phyloP scores from a whole-genome alignment of 306 rosid species.

The Mimosa bimucronata region DNA sequence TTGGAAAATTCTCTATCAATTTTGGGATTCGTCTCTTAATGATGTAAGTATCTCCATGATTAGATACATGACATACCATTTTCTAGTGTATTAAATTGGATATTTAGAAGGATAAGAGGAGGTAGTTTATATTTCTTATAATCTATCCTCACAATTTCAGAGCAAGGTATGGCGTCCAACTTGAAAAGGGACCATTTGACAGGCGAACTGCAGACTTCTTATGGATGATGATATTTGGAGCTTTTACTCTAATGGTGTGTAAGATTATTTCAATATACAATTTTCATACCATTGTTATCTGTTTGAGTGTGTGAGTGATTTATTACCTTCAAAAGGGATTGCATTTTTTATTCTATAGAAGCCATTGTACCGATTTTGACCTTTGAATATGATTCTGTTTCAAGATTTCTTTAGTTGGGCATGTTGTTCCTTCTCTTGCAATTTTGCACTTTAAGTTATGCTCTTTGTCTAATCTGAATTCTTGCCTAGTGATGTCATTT shows the following conservation, averaged over 20 bases:
- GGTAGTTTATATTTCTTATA: constrained; percentile 2
- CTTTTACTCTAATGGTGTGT: constrained; percentile 68
- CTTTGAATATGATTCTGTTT: constrained; percentile 16
- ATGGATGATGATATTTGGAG: constrained; percentile 98
- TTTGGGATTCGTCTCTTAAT: constrained; percentile 89
- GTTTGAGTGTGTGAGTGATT: constrained; percentile 21
- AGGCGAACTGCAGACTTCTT: constrained; percentile 90
- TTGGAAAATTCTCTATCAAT: constrained; percentile 82
- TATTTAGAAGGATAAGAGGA: not conserved
- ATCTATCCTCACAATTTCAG: constrained; percentile 48
- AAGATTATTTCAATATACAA: constrained; percentile 20
- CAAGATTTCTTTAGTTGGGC: not conserved
- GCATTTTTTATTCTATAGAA: constrained; percentile 1
- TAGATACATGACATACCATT: constrained; percentile 5
- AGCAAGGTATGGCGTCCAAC: constrained; percentile 95
- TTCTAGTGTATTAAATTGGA: not conserved
- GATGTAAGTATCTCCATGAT: constrained; percentile 68
- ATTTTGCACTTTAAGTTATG: not conserved
- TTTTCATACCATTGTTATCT: constrained; percentile 21
- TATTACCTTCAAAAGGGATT: constrained; percentile 31
- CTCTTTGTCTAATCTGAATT: not conserved
- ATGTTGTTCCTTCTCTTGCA: not conserved
- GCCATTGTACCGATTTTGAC: constrained; percentile 1
- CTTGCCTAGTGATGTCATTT: not conserved
- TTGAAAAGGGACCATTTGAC: constrained; percentile 89